Evolutionary conservation across 2,329 filamentous ascomycete species (phyloP), one percentile per base, ranked within the genome.

Genomic region (Epichloe gansuensis): DNA sequence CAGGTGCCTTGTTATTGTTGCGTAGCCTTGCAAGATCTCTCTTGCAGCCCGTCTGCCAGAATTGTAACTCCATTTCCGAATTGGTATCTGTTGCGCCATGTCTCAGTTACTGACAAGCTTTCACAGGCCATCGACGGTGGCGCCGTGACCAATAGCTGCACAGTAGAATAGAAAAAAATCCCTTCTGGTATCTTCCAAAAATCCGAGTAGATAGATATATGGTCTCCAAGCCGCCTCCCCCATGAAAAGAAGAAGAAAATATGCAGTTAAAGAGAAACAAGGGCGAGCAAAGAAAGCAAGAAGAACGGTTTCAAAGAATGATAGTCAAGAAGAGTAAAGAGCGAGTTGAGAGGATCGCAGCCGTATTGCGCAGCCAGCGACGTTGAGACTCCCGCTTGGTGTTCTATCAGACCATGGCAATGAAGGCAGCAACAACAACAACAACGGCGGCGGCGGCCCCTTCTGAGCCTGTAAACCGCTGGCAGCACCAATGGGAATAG

Each of bases 401-500:
- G 6, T 34, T 52, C 57, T 67, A 69, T 58, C 59, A 63, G 53
- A 72, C 66, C 52, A 71, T 64, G 54, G 68, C 67, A 49, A 72
- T 54, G 54, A 67, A 31, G 28, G 28, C 71, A 38, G 68, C 70
- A 31, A 68, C 66, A 52, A 75, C 55, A 39, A 66, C 67, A 42
- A 64, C 65, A 38, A 69, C 67, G 45, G 69, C 67, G 46, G 75
- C 56, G 52, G 74, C 56, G n/a, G n/a, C 46, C 71, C 69, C 55
- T 67, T 67, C 59, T 71, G 67, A 55, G 69, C 61, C 31, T 69
- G 58, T 42, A 74, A 61, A 41, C 63, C 61, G 55, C 61, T 65
- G 48, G 70, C 70, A 55, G 63, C 67, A 42, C 52, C 57, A 13
- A 66, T 61, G 48, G 65, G 54, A 43, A 61, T 57, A n/a, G 51